A percentile compares a stretch with the other conserved stretches of the same genome.
phyloP scores from a whole-genome alignment of 129 eudicot genomes.

The Arctium lappa region DNA sequence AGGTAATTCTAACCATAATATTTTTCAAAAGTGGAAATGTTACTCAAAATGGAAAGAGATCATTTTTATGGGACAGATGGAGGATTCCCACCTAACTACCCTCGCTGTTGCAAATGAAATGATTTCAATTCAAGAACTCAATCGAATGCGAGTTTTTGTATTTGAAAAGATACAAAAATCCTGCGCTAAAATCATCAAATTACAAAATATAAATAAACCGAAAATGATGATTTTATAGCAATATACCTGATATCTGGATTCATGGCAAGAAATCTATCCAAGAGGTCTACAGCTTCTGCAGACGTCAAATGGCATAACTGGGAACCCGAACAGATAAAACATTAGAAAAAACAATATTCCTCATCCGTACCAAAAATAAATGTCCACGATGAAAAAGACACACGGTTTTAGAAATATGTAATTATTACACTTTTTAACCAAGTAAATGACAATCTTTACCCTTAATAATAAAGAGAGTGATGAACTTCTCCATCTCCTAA shows the following conservation, averaged over 20 bases:
- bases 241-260: slow-evolving; percentile 77
- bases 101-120: neutral
- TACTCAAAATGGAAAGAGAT: neutral
- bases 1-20: neutral
- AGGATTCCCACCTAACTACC: too few relatives aligned
- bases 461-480: neutral
- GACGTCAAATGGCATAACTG: slow-evolving; percentile 65
- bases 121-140: neutral
- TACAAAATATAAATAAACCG: neutral
- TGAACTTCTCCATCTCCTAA: neutral
- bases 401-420: neutral
- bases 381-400: neutral
- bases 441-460: neutral
- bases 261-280: slow-evolving; percentile 83
- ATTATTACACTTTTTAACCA: neutral
- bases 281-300: slow-evolving; percentile 74
- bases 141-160: neutral
- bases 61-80: neutral
- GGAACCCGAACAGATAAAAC: slow-evolving; percentile 1
- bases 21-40: neutral
- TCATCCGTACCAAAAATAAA: neutral
- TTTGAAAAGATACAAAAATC: neutral
- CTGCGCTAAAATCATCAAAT: neutral
- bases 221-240: neutral
- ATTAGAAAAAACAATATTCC: too few relatives aligned